Evolutionary conservation across 1,139 yeast species (phyloP), one percentile per base, ranked within the genome.

Genomic region (Candida neerlandica): DNA sequence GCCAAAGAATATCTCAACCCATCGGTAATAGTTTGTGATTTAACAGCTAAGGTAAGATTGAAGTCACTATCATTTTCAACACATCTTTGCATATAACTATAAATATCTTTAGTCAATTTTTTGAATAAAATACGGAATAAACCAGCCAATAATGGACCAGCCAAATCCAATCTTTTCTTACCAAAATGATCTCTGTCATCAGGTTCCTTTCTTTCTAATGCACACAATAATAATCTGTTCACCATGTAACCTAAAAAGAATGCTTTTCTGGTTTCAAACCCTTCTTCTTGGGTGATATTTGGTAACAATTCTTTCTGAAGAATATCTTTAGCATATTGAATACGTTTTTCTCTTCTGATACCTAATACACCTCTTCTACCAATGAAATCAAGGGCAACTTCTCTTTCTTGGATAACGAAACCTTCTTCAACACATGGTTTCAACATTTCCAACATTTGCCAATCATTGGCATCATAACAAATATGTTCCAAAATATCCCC

Each of bases 151-250:
- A 94, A 78, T 41, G 99, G 99, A 63, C 99, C 99, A 47, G 99
- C 99, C 69, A 94, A 83, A 77, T 94, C 99, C 70, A 94, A 83
- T 73, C 99, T 85, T 75, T 94, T 94, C 70, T 91, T 94, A 69
- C 99, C 99, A 69, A 94, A 95, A 73, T 94, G 99, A 77, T 94
- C 99, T 81, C 99, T 90, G 72, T 94, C 99, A 70, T 95, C 99
- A 51, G 96, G 96, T 67, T 94, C 99, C 60, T 92, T 89, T 77
- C 99, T 86, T 67, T 92, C 99, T 60, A 95, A 78, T 30, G 99
- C 98, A 79, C 97, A 91, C 52, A 94, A 78, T 60, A 95, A 81
- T 73, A 95, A 80, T 71, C 98, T 82, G 72, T 94, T 96, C 49
- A 94, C 96, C 96, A 94, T 94, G 73, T 94, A 94, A 60, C 99